Conservation (phyloP, 148 eudicot species). For the Agrostemma githago region DNA sequence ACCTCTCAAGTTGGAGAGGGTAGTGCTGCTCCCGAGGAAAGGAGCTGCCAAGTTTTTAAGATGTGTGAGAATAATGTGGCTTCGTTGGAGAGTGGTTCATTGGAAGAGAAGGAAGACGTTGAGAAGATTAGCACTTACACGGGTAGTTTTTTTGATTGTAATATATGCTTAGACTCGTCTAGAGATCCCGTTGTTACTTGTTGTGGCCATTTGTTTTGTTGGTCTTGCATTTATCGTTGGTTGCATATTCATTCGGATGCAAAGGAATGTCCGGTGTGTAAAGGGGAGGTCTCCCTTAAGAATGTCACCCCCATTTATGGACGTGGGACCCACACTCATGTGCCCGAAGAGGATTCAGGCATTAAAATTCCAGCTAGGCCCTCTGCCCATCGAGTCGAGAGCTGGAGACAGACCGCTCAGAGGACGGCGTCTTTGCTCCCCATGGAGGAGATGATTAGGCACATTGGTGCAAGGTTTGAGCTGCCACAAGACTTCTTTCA, state of each 20-base stretch:
- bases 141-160: conserved; percentile 81
- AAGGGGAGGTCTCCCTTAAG: conserved; percentile 80
- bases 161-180: conserved; percentile 87
- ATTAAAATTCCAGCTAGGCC: conserved; percentile 73
- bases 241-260: conserved; percentile 65
- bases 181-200: conserved; percentile 90
- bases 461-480: conserved; percentile 72
- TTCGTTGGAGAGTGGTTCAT: conserved; percentile 30
- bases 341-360: conserved; percentile 40
- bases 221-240: conserved; percentile 98
- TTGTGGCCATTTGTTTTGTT: conserved; percentile 97
- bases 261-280: conserved; percentile 94
- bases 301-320: conserved; percentile 84
- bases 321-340: conserved; percentile 44
- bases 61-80: conserved; percentile 46
- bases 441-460: conserved; percentile 87
- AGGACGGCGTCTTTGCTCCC: conserved; percentile 64
- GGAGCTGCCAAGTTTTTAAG: conserved; percentile 38
- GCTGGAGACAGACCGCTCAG: conserved; percentile 80
- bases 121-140: conserved; percentile 45
- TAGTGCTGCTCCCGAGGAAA: conserved; percentile 49
- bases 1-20: conserved; percentile 67
- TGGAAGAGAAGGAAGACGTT: conserved; percentile 46
- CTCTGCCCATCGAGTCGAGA: conserved; percentile 62
- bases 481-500: conserved; percentile 49